Base-by-base conservation (phyloP, 2,329 filamentous ascomycete genomes). In the Juglanconis oblonga region DNA sequence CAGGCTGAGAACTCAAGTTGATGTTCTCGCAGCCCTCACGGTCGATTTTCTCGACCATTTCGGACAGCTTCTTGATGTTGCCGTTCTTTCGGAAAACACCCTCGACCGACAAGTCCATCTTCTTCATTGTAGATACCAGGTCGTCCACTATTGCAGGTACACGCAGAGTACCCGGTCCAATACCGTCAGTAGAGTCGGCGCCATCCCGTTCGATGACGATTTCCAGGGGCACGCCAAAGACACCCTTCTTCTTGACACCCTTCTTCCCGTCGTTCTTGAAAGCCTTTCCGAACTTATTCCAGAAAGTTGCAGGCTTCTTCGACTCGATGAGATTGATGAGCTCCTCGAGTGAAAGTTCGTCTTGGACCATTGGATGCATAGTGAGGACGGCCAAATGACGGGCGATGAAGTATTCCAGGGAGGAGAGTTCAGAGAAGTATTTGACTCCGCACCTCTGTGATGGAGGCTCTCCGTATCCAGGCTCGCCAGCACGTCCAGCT, bases 31-130 rank as follows among this genome's bases (percentile, higher is more conserved):
- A 91, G 47, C 92, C 94, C 57, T 92, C 89, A 49, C 86, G 86
- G 73, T 99, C 95, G 65, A 99, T 92, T 67, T 88, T 81, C 58
- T 96, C 91, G 44, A 92, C 88, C 6, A 96, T 81, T 63, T 97
- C 93, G 67, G 90, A 91, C 49, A 97, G 81, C 67, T 93, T 91
- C 74, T 95, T 94, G 77, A 99, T 97, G 74, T 98, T 99, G 68
- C 95, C 95, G 69, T 98, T 99, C 82, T 99, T 99, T 67, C 95
- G 88, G 85, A 99, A 99, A 29, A 99, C 93, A 68, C 95, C 95
- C 74, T 99, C 95, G 1, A 99, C 92, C 1, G 94, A 98, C 79
- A 99, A 92, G 73, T 99, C 95, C 92, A 99, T 98, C 75, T 94
- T 95, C 68, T 93, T 88, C 91, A 99, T 97, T 11, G 93, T 92